Percentiles rank a stretch among this genome's conserved stretches.
Evolutionary conservation across 352 stramenopile species (phyloP).

Genomic region (Globisporangium cystogenes): DNA sequence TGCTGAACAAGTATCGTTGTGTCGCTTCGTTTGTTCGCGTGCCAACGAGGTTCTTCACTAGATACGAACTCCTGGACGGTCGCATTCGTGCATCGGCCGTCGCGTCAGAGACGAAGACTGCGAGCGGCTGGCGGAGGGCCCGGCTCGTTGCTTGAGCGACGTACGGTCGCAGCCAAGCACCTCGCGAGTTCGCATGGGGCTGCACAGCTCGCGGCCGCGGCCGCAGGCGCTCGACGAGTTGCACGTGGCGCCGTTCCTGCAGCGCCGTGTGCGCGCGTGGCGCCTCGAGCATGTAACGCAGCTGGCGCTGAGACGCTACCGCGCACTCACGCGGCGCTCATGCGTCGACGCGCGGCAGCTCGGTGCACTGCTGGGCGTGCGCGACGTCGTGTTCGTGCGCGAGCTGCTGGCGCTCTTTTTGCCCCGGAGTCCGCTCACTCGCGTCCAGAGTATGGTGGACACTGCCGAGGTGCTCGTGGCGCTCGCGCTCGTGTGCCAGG

Average conservation of each 20-base stretch:
- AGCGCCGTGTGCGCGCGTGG: conserved; percentile 48
- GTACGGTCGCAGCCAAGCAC: no score
- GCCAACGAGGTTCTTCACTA: no score
- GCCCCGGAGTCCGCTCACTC: conserved; percentile 37
- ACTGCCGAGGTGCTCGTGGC: conserved; percentile 62
- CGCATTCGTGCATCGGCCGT: no score
- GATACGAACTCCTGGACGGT: no score
- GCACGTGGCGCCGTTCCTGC: conserved; percentile 40
- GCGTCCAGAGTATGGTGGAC: conserved; percentile 66
- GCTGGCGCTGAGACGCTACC: conserved; percentile 47
- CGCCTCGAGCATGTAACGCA: conserved; percentile 41
- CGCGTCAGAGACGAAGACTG: no score
- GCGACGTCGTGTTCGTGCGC: conserved; percentile 38
- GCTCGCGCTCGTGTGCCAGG: conserved; percentile 58
- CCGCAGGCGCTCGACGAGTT: conserved; percentile 35
- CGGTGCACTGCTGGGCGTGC: conserved; percentile 37
- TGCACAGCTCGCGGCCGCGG: conserved; percentile 50
- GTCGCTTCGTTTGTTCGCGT: no score
- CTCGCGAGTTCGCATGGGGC: no score
- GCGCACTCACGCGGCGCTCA: conserved; percentile 40
- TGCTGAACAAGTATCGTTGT: no score
- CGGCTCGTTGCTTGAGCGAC: no score
- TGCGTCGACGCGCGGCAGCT: conserved; percentile 62
- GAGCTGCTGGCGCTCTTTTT: conserved; percentile 48
- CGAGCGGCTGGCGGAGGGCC: no score